These are phyloP conservation scores for Aspergillus ochraceus DNA, from an alignment of 2,329 filamentous ascomycete genomes.

Conservation along the genomic window DNA sequence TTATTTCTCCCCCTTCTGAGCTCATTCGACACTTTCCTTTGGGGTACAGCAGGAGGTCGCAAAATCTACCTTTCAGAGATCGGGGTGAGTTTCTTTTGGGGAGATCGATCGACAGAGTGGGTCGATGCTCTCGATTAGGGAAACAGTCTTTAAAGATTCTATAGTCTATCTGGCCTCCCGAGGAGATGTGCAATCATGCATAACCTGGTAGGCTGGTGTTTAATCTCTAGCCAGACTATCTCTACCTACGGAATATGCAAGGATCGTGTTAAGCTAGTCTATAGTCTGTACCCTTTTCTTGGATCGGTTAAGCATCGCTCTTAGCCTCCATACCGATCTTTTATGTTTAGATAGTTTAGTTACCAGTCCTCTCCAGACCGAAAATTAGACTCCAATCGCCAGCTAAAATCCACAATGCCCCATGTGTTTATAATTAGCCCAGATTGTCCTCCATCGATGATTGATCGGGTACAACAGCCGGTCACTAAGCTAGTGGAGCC, in stretches of 20 bases:
- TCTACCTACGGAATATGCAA: no score
- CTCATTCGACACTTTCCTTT: background rate
- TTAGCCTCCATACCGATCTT: no score
- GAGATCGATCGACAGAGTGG: background rate
- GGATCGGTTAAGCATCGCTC: no score
- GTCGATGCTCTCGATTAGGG: background rate
- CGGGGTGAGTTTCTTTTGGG: background rate
- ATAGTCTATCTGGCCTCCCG: no score
- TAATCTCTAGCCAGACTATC: no score
- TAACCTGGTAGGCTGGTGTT: no score
- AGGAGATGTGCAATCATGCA: no score
- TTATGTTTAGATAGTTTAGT: no score
- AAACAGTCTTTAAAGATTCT: background rate
- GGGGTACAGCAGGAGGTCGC: background rate
- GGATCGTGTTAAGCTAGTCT: no score
- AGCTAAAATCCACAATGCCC: background rate
- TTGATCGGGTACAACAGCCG: background rate
- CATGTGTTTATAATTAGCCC: background rate
- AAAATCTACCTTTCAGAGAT: background rate
- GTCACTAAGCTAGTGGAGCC: background rate
- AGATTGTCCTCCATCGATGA: background rate
- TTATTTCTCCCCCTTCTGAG: background rate
- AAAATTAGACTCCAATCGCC: background rate
- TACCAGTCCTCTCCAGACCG: no score
- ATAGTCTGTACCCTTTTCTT: no score